A percentile compares a stretch with the other conserved stretches of the same genome.
These are phyloP conservation scores for Pneumocystis wakefieldiae DNA, from an alignment of 1,139 yeast species.

Conservation along the genomic window DNA sequence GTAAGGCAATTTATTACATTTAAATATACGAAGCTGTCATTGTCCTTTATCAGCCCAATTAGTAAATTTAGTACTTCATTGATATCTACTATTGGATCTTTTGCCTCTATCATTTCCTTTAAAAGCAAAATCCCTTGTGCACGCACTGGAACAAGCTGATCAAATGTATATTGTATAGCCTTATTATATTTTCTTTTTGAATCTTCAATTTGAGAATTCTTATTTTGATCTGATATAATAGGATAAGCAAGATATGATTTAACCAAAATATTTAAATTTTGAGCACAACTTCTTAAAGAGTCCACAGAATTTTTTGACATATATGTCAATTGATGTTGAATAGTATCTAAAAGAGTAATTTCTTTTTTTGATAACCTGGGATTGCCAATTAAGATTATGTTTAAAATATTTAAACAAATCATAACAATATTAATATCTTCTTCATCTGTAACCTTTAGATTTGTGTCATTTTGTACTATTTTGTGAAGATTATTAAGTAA, in stretches of 20 bases:
- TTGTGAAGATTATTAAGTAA: neutral
- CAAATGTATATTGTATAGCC: conserved; percentile 32
- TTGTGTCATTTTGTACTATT: neutral
- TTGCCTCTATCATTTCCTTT: conserved; percentile 39
- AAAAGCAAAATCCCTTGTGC: conserved; percentile 71
- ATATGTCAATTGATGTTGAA: neutral
- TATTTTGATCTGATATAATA: neutral
- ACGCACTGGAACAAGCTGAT: conserved; percentile 66
- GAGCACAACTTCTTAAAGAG: neutral
- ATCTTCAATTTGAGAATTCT: conserved; percentile 22
- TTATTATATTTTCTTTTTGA: conserved; percentile 25
- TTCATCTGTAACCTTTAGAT: neutral
- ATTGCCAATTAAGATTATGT: neutral
- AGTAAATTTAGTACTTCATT: conserved; percentile 48
- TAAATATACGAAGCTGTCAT: conserved; percentile 74
- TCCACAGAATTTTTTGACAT: neutral
- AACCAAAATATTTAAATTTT: conserved; percentile 1
- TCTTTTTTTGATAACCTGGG: neutral
- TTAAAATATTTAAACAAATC: neutral
- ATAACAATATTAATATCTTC: neutral
- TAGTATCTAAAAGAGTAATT: neutral
- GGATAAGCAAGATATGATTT: conserved; percentile 8
- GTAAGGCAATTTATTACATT: conserved; percentile 71
- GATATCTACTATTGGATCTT: conserved; percentile 37
- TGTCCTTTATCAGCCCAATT: conserved; percentile 50